A percentile compares a stretch with the other conserved stretches of the same genome.
Evolutionary conservation across 1,284 basidiomycete species (phyloP).

Genomic region (Chalciporus sp.): DNA sequence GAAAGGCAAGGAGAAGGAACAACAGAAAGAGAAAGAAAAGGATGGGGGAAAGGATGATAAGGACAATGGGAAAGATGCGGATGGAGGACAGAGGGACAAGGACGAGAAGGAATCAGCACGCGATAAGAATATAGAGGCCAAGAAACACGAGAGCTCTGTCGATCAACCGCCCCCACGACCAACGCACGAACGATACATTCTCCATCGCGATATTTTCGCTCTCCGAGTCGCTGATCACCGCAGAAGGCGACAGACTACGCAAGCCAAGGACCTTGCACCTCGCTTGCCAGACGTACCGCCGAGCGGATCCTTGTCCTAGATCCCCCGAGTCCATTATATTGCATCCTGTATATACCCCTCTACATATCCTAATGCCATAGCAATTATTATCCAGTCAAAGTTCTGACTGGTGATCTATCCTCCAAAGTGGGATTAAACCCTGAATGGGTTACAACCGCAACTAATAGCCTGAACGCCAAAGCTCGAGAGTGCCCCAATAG

Average conservation of each 20-base stretch:
- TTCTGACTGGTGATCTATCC: not conserved
- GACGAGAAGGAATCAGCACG: conserved; percentile 28
- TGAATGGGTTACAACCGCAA: conserved; percentile 75
- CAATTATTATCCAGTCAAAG: not conserved
- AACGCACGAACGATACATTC: conserved; percentile 54
- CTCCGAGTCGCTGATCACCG: conserved; percentile 62
- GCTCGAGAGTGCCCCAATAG: conserved; percentile 73
- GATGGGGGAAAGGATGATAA: conserved; percentile 33
- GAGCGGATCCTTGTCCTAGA: conserved; percentile 24
- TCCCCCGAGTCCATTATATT: not conserved
- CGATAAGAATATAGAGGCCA: conserved; percentile 28
- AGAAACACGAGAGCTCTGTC: conserved; percentile 27
- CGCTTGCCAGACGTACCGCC: conserved; percentile 58
- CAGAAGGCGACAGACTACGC: conserved; percentile 54
- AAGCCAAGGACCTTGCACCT: conserved; percentile 58
- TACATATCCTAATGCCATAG: not conserved
- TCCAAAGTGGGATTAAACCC: conserved; percentile 5
- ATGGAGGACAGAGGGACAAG: conserved; percentile 22
- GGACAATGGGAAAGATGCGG: conserved; percentile 34
- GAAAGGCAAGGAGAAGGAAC: conserved; percentile 50
- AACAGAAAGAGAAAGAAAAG: conserved; percentile 40
- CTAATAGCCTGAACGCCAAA: conserved; percentile 73
- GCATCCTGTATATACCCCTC: not conserved
- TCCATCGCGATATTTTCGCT: conserved; percentile 65
- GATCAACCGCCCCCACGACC: conserved; percentile 35